Conservation (phyloP, 1,139 yeast genomes). For the Waltiozyma sp. region DNA sequence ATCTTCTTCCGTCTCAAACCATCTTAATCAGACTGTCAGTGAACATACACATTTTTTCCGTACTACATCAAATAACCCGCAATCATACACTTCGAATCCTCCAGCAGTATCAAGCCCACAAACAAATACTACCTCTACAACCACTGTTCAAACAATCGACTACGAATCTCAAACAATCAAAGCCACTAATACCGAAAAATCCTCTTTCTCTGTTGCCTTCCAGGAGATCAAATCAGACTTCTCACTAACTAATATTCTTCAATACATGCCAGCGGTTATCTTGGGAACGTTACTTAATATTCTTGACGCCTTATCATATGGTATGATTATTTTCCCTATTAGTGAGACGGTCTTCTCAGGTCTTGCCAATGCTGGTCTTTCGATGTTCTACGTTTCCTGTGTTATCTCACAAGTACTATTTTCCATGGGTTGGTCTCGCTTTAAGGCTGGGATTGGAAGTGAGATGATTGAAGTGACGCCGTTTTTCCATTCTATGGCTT, state of each 20-base stretch:
- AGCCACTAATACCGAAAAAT: background rate
- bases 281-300: conserved; percentile 78
- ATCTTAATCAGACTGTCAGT: background rate
- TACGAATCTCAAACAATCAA: background rate
- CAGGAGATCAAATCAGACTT: conserved; percentile 2
- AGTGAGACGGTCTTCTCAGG: conserved; percentile 66
- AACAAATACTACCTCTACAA: background rate
- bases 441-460: conserved; percentile 83
- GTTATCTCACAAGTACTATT: conserved; percentile 78
- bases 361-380: conserved; percentile 80
- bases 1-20: background rate
- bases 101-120: background rate
- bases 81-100: background rate
- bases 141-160: background rate
- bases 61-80: background rate
- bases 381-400: conserved; percentile 90
- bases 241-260: conserved; percentile 12
- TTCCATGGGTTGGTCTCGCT: conserved; percentile 85
- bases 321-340: conserved; percentile 93
- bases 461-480: conserved; percentile 99
- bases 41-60: background rate
- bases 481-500: conserved; percentile 92
- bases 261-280: conserved; percentile 46
- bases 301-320: conserved; percentile 88
- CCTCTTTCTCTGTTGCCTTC: background rate